Evolutionary conservation across 2,329 filamentous ascomycete genomes (phyloP).

Genomic region (Verticillium nubilum): DNA sequence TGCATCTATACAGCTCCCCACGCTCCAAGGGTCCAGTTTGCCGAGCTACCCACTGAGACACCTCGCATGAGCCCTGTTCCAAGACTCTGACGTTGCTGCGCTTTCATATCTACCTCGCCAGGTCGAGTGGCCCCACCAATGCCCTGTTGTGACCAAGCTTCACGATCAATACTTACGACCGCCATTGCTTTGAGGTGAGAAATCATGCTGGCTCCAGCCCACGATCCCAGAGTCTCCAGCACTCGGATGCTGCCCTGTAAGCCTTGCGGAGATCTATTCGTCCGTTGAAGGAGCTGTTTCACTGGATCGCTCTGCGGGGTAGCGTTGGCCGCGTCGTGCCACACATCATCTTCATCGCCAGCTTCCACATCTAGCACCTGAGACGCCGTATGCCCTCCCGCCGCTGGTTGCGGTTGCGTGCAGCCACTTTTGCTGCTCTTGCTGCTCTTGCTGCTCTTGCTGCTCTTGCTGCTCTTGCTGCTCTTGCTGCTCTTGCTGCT

Average conservation of each 20-base stretch:
- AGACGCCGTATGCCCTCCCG: constrained; percentile 14
- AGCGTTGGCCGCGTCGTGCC: constrained; percentile 36
- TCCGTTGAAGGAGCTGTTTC: constrained; percentile 47
- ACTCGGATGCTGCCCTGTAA: constrained; percentile 58
- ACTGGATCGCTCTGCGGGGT: constrained; percentile 50
- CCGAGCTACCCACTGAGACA: constrained; percentile 27
- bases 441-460: constrained; percentile 38
- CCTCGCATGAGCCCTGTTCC: constrained; percentile 44
- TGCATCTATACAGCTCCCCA: constrained; percentile 47
- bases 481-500: constrained; percentile 26
- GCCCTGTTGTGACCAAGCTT: constrained; percentile 66
- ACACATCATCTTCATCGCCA: constrained; percentile 23
- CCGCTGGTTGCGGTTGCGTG: constrained; percentile 9
- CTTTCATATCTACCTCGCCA: constrained; percentile 53
- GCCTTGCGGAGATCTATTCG: constrained; percentile 24
- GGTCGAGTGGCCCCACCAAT: constrained; percentile 54
- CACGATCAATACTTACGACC: constrained; percentile 64
- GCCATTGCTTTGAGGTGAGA: constrained; percentile 64
- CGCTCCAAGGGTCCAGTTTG: constrained; percentile 56
- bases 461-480: constrained; percentile 36
- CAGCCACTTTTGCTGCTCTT: constrained; percentile 21
- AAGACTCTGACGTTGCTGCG: constrained; percentile 59
- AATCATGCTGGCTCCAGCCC: constrained; percentile 68
- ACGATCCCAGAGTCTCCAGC: constrained; percentile 65
- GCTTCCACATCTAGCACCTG: constrained; percentile 17